Evolutionary conservation across 2,329 filamentous ascomycete genomes (phyloP).

Genomic region (Elsinoe necatrix): DNA sequence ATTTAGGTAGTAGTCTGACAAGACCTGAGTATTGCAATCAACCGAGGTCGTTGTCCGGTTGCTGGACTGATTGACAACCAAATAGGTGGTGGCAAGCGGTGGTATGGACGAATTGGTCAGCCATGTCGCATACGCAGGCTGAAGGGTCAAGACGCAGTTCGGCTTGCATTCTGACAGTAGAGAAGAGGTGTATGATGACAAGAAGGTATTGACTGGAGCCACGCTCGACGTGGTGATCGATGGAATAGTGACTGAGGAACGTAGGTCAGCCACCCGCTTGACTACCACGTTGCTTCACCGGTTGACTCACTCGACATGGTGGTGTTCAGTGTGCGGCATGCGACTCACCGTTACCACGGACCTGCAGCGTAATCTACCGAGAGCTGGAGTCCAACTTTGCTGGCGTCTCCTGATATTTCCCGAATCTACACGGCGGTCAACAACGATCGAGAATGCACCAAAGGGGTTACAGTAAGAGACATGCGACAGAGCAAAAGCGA

Average conservation of each 20-base stretch:
- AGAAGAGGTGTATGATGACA: conserved; percentile 4
- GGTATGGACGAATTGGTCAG: conserved; percentile 4
- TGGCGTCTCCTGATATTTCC: neutral
- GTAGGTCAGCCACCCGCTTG: neutral
- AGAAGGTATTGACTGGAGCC: neutral
- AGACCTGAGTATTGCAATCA: conserved; percentile 8
- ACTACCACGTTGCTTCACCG: neutral
- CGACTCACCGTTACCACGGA: neutral
- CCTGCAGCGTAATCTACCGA: neutral
- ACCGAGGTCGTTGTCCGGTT: conserved; percentile 3
- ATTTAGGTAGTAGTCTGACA: conserved; percentile 8
- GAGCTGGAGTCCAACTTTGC: neutral
- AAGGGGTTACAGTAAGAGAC: neutral
- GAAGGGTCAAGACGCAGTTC: neutral
- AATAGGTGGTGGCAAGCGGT: neutral
- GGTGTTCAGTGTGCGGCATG: neutral
- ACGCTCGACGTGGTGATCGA: neutral
- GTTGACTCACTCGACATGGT: conserved; percentile 7
- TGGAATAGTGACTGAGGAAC: neutral
- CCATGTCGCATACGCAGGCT: conserved; percentile 8
- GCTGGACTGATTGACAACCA: neutral
- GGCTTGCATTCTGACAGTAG: conserved; percentile 5
- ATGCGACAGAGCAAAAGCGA: neutral
- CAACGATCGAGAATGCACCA: neutral
- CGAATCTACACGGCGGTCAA: neutral